Base-by-base conservation (phyloP, 148 eudicot genomes). In the Polygonum aviculare region DNA sequence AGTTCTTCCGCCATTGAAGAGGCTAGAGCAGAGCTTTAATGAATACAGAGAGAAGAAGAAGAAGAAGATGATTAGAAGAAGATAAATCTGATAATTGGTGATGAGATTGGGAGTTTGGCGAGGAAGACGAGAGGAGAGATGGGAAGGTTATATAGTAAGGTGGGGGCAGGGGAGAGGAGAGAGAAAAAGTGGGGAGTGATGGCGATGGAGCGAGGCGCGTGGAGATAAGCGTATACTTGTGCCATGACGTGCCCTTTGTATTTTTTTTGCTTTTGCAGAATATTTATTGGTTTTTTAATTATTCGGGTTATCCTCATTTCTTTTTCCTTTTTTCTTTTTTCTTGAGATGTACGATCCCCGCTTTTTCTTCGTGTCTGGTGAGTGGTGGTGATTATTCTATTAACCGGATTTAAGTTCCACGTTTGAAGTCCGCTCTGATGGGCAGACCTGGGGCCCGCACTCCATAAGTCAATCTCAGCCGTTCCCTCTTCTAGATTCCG, bases 141-240 rank as follows among this genome's bases (percentile, higher is more conserved):
- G 44, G 63, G 39, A 45, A 47, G 60, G 4, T 77, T 50, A 65
- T 11, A 69, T 69, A 70, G 11, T 11, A n/a, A 48, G 2, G 41
- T 26, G 15, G 12, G 77, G 51, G 33, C 22, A 50, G 14, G 60
- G 36, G 36, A 16, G 39, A 74, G 72, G 70, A 73, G 74, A 67
- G 76, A 73, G 79, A 73, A 52, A 76, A 62, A 40, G 50, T 16
- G 59, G 3, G 70, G 70, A 40, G 40, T 35, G 76, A 55, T 48
- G 65, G 76, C 57, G 49, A 79, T 38, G 39, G 80, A 26, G 31
- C 31, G 31, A 19, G 80, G 71, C 69, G 67, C 83, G 83, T 81
- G 86, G 36, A 11, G 35, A 72, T 81, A 74, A 77, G 83, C 75
- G 63, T 80, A 78, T 80, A 73, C 73, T 78, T 78, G 52, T 73